Percentiles rank a stretch among this genome's conserved stretches.
Conservation (phyloP, 2,329 filamentous ascomycete species). For the Ophiostoma australiae region DNA sequence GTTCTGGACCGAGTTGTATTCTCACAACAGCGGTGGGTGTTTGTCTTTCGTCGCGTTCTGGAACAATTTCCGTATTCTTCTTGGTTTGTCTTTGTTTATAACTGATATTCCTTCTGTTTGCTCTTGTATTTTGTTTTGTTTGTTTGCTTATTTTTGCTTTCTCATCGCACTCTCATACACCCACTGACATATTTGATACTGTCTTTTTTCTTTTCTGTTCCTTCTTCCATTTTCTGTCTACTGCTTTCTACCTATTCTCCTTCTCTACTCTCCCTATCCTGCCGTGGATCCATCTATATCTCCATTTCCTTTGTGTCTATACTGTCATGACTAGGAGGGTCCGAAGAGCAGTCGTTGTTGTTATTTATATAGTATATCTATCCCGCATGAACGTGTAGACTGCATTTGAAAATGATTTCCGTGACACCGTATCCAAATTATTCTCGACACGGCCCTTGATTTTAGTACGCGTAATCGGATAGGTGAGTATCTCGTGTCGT, state of each 20-base stretch:
- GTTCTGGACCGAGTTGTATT: neutral
- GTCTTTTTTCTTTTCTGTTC: neutral
- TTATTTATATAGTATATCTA: constrained; percentile 12
- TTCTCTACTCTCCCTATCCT: constrained; percentile 10
- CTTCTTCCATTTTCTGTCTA: neutral
- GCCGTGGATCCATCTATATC: constrained; percentile 9
- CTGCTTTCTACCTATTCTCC: neutral
- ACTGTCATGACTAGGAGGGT: constrained; percentile 15
- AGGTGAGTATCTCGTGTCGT: neutral
- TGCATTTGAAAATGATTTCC: neutral
- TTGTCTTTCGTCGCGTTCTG: neutral
- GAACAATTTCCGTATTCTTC: neutral
- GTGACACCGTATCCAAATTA: too few relatives aligned
- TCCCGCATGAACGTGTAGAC: neutral
- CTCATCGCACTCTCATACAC: neutral
- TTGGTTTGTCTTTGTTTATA: neutral
- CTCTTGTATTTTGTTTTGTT: neutral
- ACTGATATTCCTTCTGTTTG: constrained; percentile 1
- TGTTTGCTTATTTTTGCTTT: neutral
- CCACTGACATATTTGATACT: neutral
- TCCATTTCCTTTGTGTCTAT: constrained; percentile 28
- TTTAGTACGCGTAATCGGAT: neutral
- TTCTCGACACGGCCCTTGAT: neutral
- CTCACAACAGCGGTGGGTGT: neutral
- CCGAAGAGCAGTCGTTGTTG: neutral